A percentile compares a stretch with the other conserved stretches of the same genome.
Conservation (phyloP, 73 alveolate species). For the Paraurostyla sp. region DNA sequence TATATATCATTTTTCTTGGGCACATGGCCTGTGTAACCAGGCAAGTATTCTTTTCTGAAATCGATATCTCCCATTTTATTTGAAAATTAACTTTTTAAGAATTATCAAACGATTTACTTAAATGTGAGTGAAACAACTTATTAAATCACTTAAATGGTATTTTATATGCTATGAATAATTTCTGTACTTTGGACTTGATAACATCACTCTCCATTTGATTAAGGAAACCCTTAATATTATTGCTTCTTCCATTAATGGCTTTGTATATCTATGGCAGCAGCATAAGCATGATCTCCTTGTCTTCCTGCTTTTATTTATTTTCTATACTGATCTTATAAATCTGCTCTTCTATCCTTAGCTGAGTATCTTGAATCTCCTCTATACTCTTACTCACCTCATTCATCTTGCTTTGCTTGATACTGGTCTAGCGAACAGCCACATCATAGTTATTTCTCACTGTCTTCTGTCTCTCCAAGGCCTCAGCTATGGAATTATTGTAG, state of each 20-base stretch:
- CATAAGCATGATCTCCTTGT: slow-evolving; percentile 72
- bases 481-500: not conserved
- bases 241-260: slow-evolving; percentile 8
- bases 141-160: slow-evolving; percentile 25
- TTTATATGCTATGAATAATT: slow-evolving; percentile 12
- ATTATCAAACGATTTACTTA: too few relatives aligned
- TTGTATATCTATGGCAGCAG: slow-evolving; percentile 53
- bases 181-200: slow-evolving; percentile 16
- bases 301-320: slow-evolving; percentile 61
- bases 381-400: slow-evolving; percentile 1
- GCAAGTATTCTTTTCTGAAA: slow-evolving; percentile 57
- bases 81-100: too few relatives aligned
- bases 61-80: slow-evolving; percentile 46
- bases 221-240: slow-evolving; percentile 41
- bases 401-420: not conserved
- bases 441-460: not conserved
- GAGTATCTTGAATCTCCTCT: not conserved
- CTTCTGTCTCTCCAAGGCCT: slow-evolving; percentile 23
- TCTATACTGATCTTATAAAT: slow-evolving; percentile 62
- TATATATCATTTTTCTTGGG: slow-evolving; percentile 58
- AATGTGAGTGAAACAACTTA: not conserved
- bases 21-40: slow-evolving; percentile 78
- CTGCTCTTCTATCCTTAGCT: slow-evolving; percentile 60
- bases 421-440: not conserved
- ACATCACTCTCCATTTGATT: slow-evolving; percentile 45